Base-by-base conservation (phyloP, 2,329 filamentous ascomycete species). In the Penicillium sp. region DNA sequence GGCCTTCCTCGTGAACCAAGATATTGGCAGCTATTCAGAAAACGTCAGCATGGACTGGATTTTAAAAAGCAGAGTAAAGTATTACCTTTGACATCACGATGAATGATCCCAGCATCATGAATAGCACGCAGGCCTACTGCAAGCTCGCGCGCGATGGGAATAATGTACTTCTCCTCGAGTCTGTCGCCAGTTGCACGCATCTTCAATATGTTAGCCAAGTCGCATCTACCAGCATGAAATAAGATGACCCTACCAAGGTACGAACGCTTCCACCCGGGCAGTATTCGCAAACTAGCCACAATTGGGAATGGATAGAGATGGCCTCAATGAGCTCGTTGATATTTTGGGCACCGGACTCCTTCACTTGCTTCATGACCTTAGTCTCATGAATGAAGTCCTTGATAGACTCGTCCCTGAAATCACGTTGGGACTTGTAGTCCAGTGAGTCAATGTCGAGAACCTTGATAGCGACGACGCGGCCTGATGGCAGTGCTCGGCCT, bases 271-370 rank as follows among this genome's bases (percentile, higher is more conserved):
- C 81, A 54, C 81, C 81, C 22, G 81, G 81, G 51, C 80, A 82
- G 60, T 84, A 84, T 61, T 84, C 81, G 63, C 78, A 82, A 44
- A 85, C 75, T 51, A 85, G 76, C 81, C 81, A 85, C 18, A 85
- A 68, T 56, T 84, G 80, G 42, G 79, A 80, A 55, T 84, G 79
- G 18, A 84, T 76, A 3, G 79, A 76, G 36, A 82, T 77, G 0
- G 81, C 80, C 56, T 84, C 81, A 51, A 82, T 79, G 32, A 85
- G 75, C 49, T 79, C 74, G 50, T 84, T 85, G 56, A 85, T 77
- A 48, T 83, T 83, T 52, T 77, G 76, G 2, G 80, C 81, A 31
- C 75, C 78, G 47, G 77, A 77, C 54, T 83, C 80, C 59, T 80
- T 78, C 8, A 83, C 73, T 57, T 82, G 78, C 54, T 79, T 77